A percentile compares a stretch with the other conserved stretches of the same genome.
These are phyloP conservation scores for Talaromyces piceae DNA, from an alignment of 2,329 filamentous ascomycete genomes.

Conservation along the genomic window DNA sequence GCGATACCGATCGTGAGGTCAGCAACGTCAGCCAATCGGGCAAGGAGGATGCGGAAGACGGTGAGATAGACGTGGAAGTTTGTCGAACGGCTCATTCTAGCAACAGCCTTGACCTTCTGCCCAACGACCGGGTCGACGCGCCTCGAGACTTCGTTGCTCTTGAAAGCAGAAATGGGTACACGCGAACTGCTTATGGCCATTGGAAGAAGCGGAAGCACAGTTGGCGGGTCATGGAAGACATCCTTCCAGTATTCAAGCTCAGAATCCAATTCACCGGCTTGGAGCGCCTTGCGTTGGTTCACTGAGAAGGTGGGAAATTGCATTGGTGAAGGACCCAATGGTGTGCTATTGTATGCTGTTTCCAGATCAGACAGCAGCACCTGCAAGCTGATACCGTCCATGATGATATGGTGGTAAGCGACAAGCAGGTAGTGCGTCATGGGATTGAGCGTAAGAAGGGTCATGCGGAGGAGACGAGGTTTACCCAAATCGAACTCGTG, in stretches of 20 bases:
- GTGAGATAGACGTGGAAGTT: constrained; percentile 44
- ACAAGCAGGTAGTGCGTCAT: constrained; percentile 33
- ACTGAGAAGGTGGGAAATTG: constrained; percentile 32
- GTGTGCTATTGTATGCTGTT: constrained; percentile 18
- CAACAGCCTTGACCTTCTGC: not conserved
- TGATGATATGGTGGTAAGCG: constrained; percentile 40
- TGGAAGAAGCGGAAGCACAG: constrained; percentile 27
- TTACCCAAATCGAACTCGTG: constrained; percentile 33
- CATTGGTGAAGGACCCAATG: constrained; percentile 25
- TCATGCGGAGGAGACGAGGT: constrained; percentile 17
- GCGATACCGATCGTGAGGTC: constrained; percentile 43
- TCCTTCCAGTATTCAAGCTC: constrained; percentile 30
- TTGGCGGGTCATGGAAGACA: constrained; percentile 17
- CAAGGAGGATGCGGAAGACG: constrained; percentile 32
- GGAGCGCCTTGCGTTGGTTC: constrained; percentile 13
- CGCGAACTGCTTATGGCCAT: constrained; percentile 17
- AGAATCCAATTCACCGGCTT: constrained; percentile 19
- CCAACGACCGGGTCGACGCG: no score
- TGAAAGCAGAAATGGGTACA: not conserved
- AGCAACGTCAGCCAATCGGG: constrained; percentile 25
- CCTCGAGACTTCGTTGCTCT: no score
- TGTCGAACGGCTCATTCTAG: not conserved
- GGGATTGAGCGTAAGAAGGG: constrained; percentile 30
- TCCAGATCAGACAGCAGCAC: constrained; percentile 22
- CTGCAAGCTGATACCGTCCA: constrained; percentile 40